Base-by-base conservation (phyloP, 2,329 filamentous ascomycete species). In the Cytospora mali region DNA sequence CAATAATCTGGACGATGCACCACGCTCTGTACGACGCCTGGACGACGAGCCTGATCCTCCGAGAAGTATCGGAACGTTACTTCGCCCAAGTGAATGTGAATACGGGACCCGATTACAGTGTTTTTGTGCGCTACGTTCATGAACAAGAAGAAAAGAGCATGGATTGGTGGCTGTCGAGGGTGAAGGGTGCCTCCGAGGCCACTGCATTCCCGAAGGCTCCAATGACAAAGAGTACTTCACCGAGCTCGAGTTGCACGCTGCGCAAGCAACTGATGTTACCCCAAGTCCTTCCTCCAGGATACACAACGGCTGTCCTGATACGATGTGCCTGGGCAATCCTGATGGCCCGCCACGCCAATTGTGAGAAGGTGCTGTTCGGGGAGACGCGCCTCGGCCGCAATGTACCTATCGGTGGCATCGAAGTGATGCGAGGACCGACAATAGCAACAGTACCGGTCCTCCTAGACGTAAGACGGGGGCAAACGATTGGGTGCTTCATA, bases 401-500 rank as follows among this genome's bases (percentile, higher is more conserved):
- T n/a, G 55, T 53, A 4, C 35, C 55, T 9, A 31, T 62, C 14
- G 28, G 55, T 6, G 61, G 55, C 28, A 42, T 62, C 39, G 55
- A 57, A 16, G 16, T 46, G 16, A 46, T 57, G 14, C n/a, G 21
- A 18, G 55, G 55, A 6, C 55, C 55, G 23, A 57, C 85, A 79
- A 86, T 87, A 66, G 82, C 83, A 2, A 87, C 85, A 0, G 78
- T 88, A 2, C 84, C 85, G 0, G 75, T 87, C 9, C 80, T 83
- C 21, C 74, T 87, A 80, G 2, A 74, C 74, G 1, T 71, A 85
- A 25, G 49, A 14, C n/a, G 7, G n/a, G 49, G 49, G n/a, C n/a
- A 29, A 4, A 52, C 49, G n/a, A 27, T 27, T 27, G 2, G 21
- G 16, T 21, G 16, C 70, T 77, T 13, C 28, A 14, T 25, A 23